Conservation (phyloP, 169 alveolate genomes). For the Perkinsus marinus region DNA sequence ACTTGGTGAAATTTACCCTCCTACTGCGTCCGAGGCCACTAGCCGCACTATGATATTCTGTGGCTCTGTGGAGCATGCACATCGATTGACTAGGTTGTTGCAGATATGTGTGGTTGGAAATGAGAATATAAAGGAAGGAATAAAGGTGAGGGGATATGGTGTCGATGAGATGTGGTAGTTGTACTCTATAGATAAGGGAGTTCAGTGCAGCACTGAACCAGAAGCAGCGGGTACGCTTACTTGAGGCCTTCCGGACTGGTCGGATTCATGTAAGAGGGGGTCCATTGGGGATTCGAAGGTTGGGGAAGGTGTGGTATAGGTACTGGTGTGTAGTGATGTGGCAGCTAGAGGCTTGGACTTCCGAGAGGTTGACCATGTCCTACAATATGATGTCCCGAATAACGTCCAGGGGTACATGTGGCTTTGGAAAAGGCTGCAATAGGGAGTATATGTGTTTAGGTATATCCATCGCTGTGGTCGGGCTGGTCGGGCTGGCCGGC, state of each 20-base stretch:
- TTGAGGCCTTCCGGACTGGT: background rate
- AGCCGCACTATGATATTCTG: background rate
- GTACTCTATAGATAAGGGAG: background rate
- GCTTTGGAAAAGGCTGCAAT: background rate
- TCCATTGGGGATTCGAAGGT: background rate
- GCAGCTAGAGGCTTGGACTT: slow-evolving; percentile 80
- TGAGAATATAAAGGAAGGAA: background rate
- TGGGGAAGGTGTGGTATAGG: slow-evolving; percentile 31
- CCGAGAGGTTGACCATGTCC: slow-evolving; percentile 56
- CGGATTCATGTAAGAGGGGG: background rate
- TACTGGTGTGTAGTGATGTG: slow-evolving; percentile 65
- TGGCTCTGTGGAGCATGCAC: background rate
- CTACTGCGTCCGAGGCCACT: background rate
- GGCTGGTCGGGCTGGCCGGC: slow-evolving; percentile 74
- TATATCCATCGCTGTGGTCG: slow-evolving; percentile 78
- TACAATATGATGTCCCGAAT: slow-evolving; percentile 71
- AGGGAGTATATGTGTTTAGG: slow-evolving; percentile 26
- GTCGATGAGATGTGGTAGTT: too few relatives aligned
- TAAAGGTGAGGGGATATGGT: background rate
- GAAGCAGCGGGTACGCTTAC: background rate
- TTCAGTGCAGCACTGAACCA: background rate
- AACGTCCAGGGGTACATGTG: background rate
- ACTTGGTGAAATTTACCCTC: background rate
- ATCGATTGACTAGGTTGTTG: background rate
- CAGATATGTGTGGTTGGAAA: background rate